Evolutionary conservation across 148 eudicot species (phyloP), one percentile per base, ranked within the genome.

Genomic region (Cornus florida): DNA sequence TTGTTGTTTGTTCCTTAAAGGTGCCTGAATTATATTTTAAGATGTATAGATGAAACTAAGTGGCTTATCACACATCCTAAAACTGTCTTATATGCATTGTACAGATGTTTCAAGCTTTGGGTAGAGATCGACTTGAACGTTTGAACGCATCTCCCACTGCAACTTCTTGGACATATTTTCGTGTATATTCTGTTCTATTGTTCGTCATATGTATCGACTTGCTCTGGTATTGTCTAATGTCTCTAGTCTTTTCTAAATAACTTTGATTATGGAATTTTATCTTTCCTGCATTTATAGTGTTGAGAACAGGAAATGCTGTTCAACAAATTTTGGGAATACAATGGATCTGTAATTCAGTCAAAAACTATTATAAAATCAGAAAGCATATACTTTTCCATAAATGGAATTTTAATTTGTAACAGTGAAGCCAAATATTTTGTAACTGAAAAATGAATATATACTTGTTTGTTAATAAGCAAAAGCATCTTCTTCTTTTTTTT

Each of bases 51-150:
- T 70, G 57, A 38, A 50, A 69, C 48, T 74, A 23, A 19, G 32
- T 76, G 66, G 78, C 24, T 71, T 83, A 59, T 83, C 62, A 65
- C 78, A 12, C 56, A 12, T 56, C 24, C 77, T 73, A 33, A 33
- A 48, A 16, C 35, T 3, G 43, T 31, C 70, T 74, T 50, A 70
- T 79, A 64, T 48, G 28, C 76, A 59, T 79, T 78, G 64, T 76
- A 72, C 83, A 96, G 99, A 96, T 96, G 99, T 96, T 96, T 86
- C 99, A 96, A 96, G 99, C 98, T 78, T 88, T 96, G 84, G 98
- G 97, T 75, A 89, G 99, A 86, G 99, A 96, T 82, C 91, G 98
- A 75, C 99, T 96, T 80, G 99, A 96, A 77, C 93, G 99, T 17
- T 76, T 96, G 88, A 96, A 96, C 83, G 95, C 98, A 46, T 93